phyloP scores from a whole-genome alignment of 2,329 filamentous ascomycete genomes.

The Colletotrichum simmondsii region DNA sequence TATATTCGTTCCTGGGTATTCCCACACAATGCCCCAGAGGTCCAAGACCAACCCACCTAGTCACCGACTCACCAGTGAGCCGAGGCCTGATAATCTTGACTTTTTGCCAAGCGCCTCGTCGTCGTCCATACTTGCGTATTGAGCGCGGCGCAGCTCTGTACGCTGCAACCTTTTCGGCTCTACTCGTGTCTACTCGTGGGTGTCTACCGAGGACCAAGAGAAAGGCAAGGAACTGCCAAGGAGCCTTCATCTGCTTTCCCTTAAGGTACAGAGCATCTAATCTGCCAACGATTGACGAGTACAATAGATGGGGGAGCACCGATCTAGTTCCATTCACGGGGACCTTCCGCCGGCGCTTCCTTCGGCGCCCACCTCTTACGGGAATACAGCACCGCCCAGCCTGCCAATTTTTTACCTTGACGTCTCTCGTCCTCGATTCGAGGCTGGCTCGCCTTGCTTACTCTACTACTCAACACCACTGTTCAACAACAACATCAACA shows the following conservation, averaged over 20 bases:
- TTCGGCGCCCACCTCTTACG: constrained; percentile 1
- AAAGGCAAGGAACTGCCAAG: background rate
- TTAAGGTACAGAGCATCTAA: background rate
- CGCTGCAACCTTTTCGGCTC: constrained; percentile 1
- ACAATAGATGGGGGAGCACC: constrained; percentile 2
- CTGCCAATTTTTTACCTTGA: background rate
- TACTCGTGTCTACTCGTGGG: background rate
- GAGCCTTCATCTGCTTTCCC: background rate
- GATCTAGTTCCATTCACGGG: background rate
- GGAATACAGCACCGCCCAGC: constrained; percentile 6
- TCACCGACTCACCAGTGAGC: background rate
- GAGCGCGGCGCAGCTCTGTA: constrained; percentile 23
- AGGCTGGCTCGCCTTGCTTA: background rate
- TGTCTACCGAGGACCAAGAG: background rate
- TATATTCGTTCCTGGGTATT: background rate
- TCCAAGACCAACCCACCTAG: too few relatives aligned
- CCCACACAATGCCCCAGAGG: too few relatives aligned
- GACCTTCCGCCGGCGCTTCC: constrained; percentile 1
- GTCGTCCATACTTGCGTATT: constrained; percentile 24
- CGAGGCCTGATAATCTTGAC: constrained; percentile 3
- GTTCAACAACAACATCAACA: background rate
- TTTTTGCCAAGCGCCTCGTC: constrained; percentile 27
- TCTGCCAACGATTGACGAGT: background rate
- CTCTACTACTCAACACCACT: background rate
- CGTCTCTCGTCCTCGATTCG: background rate